Evolutionary conservation across 441 rosid species (phyloP), one percentile per base, ranked within the genome.

Genomic region (Viola pubescens): DNA sequence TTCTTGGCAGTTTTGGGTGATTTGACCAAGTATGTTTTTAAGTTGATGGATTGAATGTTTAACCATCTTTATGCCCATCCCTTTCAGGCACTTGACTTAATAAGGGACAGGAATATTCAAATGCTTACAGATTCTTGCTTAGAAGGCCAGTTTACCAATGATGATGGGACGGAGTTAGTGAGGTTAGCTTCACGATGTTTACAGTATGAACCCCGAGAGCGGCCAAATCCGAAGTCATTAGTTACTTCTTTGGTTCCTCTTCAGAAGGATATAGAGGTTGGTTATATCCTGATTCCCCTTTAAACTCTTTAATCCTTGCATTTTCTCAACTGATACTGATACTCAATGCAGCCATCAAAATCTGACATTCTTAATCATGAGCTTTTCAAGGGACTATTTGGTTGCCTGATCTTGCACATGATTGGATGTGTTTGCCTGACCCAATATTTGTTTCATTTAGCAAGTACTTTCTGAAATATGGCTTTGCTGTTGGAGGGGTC

Each of bases 51-150:
- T 1, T 26, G 34, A 26, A 26, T 26, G 34, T 26, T 0, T 26
- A 26, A 26, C 2, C 34, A 1, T 26, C 41, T 49, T 54, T n/a
- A 45, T 11, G 40, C 53, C 54, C 47, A 52, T 56, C 72, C 53
- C 39, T 70, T 59, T 54, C 77, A 91, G 96, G 95, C 98, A 54
- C 81, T 88, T 73, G 92, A 88, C 74, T 71, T 91, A 50, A 91
- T 91, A 75, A 78, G 91, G 65, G 94, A 85, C 76, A 74, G 82
- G 76, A 88, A 88, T 70, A 79, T 88, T 69, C 90, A 82, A 75
- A 82, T 77, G 78, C 81, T 86, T 61, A 82, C 83, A 14, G 98
- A 91, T 82, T 84, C 98, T 56, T 83, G 89, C 76, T 77, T 88
- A 76, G 89, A 88, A 70, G 95, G 95, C 56, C 88, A 88, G 66